These are phyloP conservation scores for Scutellaria galericulata DNA, from an alignment of 257 asterid species.

Conservation along the genomic window DNA sequence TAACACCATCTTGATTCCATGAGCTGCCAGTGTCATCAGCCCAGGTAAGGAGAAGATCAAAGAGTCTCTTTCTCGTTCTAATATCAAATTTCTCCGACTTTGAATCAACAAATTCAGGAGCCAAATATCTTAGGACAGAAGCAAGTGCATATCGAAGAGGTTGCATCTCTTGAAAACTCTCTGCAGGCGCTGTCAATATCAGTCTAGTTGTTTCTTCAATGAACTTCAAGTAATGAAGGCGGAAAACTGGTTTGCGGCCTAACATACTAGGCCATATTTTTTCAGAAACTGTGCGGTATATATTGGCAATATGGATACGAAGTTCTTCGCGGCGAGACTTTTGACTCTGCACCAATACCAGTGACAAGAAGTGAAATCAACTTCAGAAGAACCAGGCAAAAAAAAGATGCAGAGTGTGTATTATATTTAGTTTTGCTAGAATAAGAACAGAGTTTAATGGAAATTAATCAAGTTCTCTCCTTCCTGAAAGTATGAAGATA, in stretches of 20 bases:
- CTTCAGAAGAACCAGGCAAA: constrained; percentile 16
- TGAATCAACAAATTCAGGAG: constrained; percentile 97
- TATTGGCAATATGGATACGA: constrained; percentile 80
- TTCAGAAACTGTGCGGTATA: constrained; percentile 91
- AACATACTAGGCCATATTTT: constrained; percentile 99
- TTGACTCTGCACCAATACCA: constrained; percentile 71
- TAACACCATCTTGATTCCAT: constrained; percentile 93
- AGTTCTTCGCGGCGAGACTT: constrained; percentile 98
- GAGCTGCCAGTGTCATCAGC: constrained; percentile 89
- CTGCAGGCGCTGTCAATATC: constrained; percentile 71
- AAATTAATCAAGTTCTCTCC: constrained; percentile 20
- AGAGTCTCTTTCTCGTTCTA: constrained; percentile 89
- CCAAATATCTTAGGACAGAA: constrained; percentile 89
- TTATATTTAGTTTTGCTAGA: constrained; percentile 21
- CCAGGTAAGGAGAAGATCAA: constrained; percentile 95
- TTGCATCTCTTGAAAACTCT: constrained; percentile 91
- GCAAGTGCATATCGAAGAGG: constrained; percentile 95
- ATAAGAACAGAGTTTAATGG: constrained; percentile 20
- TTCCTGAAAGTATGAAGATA: constrained; percentile 27
- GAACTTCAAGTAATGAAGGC: constrained; percentile 94
- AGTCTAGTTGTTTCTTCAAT: constrained; percentile 90
- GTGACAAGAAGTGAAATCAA: constrained; percentile 29
- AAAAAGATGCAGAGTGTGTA: not conserved
- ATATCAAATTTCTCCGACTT: constrained; percentile 94
- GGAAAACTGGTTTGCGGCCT: constrained; percentile 91